Evolutionary conservation across 495 filamentous ascomycete species (phyloP), one percentile per base, ranked within the genome.

Genomic region (Diplogelasinospora grovesii): DNA sequence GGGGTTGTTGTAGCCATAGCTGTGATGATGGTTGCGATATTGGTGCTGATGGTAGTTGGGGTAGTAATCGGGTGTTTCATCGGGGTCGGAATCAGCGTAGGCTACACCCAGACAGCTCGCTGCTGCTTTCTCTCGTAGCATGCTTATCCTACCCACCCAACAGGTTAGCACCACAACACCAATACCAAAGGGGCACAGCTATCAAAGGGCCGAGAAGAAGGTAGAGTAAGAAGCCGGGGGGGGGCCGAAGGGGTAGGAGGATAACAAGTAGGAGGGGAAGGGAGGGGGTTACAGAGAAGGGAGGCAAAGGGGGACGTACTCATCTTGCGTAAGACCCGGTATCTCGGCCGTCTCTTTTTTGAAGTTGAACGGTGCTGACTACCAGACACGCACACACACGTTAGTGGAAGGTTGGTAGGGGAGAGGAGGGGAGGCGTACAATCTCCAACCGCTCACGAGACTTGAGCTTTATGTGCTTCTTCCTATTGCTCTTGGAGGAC

Each of bases 291-390:
- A 39, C 18, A 22, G 22, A 28, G 19, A 39, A 16, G 6, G 8
- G 7, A 13, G 16, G 20, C 7, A 14, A 21, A 18, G 21, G 21
- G 20, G 16, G 5, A 46, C 61, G 50, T 60, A 69, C 68, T 72
- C 63, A 39, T 69, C 59, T 33, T 67, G 54, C 14, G 59, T 61
- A 8, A 70, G 37, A 25, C 67, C 67, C 10, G 67, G 67, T 0
- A 70, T 41, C 3, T 43, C 51, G 27, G 56, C 36, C 16, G 55
- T 33, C 47, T 65, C 59, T 16, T 59, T 59, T 49, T 65, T 64
- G 54, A 72, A 69, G 46, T 67, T 50, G 57, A 68, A 72, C 4
- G 69, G 67, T 4, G 56, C 56, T 8, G 68, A 70, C 67, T 69
- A 34, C n/a, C 13, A 20, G 25, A 14, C n/a, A 11, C n/a, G n/a